Conservation (phyloP, 163 green algal genomes). For the Chloromonas sp. region DNA sequence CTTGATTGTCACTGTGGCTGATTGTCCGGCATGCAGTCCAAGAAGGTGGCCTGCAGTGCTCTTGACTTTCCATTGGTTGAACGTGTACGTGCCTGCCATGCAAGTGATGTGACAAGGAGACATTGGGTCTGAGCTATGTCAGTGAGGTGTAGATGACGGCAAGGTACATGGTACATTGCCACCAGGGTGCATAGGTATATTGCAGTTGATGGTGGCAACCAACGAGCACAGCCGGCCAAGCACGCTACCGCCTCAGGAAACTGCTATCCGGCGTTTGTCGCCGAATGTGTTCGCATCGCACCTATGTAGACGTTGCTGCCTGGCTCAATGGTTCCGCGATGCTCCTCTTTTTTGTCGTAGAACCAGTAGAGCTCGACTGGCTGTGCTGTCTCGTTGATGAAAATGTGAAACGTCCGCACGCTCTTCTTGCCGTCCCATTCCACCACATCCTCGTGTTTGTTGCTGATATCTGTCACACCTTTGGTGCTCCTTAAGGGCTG, state of each 20-base stretch:
- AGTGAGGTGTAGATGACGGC: neutral
- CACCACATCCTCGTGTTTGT: neutral
- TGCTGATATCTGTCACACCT: neutral
- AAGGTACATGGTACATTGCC: neutral
- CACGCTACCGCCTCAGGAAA: neutral
- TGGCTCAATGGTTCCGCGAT: constrained; percentile 5
- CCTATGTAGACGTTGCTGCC: constrained; percentile 19
- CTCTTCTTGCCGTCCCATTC: neutral
- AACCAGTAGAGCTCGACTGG: constrained; percentile 12
- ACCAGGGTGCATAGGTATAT: neutral
- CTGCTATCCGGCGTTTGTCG: neutral
- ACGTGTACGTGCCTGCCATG: constrained; percentile 28
- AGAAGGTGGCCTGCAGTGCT: constrained; percentile 1
- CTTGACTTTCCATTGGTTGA: constrained; percentile 34
- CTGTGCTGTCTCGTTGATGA: constrained; percentile 16
- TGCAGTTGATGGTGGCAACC: neutral
- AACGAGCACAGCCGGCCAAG: neutral
- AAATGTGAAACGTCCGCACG: constrained; percentile 9
- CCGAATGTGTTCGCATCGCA: constrained; percentile 1
- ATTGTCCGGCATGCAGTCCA: constrained; percentile 18
- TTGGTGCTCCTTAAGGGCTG: neutral
- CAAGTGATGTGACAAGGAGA: neutral
- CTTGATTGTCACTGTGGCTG: constrained; percentile 23
- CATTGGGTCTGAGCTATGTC: neutral
- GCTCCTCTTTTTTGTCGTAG: constrained; percentile 1